Percentiles rank a stretch among this genome's conserved stretches.
phyloP scores from a whole-genome alignment of 371 early-diverging fungal genomes.

The Quaeritorhiza haematococci region DNA sequence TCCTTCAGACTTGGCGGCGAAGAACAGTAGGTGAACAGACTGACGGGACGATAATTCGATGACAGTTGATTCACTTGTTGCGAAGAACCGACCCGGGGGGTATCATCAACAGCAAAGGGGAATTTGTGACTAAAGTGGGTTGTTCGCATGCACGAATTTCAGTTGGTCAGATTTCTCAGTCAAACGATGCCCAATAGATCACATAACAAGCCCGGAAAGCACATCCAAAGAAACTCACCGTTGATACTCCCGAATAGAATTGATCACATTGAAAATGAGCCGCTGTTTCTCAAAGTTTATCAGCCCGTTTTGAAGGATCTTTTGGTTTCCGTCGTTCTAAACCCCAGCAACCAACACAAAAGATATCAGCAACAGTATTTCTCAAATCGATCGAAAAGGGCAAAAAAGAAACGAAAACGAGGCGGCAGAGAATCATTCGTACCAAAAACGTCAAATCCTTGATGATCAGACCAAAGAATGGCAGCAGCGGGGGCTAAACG shows the following conservation, averaged over 20 bases:
- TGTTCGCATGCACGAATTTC: too few relatives aligned
- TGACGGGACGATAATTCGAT: neutral
- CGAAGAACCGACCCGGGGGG: neutral
- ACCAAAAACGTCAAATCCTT: constrained; percentile 34
- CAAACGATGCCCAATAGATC: neutral
- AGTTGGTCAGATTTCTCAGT: too few relatives aligned
- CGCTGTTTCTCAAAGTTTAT: constrained; percentile 28
- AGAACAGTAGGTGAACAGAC: constrained; percentile 14
- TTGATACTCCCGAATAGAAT: constrained; percentile 8
- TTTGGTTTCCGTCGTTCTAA: constrained; percentile 34
- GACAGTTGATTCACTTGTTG: neutral
- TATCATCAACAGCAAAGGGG: constrained; percentile 14
- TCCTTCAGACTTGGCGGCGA: constrained; percentile 15
- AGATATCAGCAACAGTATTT: too few relatives aligned
- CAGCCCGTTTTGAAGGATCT: constrained; percentile 17
- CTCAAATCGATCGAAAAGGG: too few relatives aligned
- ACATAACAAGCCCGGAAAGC: neutral
- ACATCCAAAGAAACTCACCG: neutral
- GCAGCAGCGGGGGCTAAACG: constrained; percentile 17
- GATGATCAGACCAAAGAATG: constrained; percentile 34
- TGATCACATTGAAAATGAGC: constrained; percentile 10
- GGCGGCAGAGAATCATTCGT: neutral
- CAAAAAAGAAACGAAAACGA: too few relatives aligned
- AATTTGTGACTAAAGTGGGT: too few relatives aligned
- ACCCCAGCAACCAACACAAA: too few relatives aligned